phyloP scores from a whole-genome alignment of 805 yeast species.

The Candida endomychidarum region DNA sequence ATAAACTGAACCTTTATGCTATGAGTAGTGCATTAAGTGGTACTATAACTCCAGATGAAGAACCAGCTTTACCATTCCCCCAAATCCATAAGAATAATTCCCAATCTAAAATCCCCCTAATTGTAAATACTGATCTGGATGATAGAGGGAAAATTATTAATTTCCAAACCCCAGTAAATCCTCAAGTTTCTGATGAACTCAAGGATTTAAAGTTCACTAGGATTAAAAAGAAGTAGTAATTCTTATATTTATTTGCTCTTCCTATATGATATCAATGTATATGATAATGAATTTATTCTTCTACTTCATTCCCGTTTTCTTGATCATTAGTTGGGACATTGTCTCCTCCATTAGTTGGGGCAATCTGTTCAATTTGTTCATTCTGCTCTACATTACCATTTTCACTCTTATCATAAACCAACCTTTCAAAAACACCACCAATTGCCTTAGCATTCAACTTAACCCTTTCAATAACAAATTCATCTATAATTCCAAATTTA shows the following conservation, averaged over 20 bases:
- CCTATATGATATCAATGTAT: too few relatives aligned
- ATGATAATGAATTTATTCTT: background rate
- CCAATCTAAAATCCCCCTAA: conserved; percentile 14
- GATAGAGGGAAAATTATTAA: conserved; percentile 10
- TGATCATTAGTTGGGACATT: too few relatives aligned
- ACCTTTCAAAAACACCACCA: conserved; percentile 31
- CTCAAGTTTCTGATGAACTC: background rate
- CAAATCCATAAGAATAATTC: background rate
- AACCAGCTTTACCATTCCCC: conserved; percentile 10
- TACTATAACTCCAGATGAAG: conserved; percentile 15
- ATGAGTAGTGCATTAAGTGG: conserved; percentile 8
- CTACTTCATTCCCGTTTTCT: too few relatives aligned
- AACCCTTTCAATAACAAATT: conserved; percentile 29
- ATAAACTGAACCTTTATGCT: background rate
- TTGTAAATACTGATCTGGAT: conserved; percentile 15
- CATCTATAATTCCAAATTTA: conserved; percentile 31
- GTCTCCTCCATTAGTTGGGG: background rate
- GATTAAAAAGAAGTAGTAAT: background rate
- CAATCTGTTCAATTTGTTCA: too few relatives aligned
- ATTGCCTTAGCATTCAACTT: conserved; percentile 34
- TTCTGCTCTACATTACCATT: too few relatives aligned
- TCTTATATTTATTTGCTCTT: background rate
- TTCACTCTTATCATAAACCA: conserved; percentile 17
- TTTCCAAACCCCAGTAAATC: conserved; percentile 17
- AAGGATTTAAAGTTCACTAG: conserved; percentile 8